Conservation (phyloP, 352 stramenopile species). For the Phytophthora agathidicida region DNA sequence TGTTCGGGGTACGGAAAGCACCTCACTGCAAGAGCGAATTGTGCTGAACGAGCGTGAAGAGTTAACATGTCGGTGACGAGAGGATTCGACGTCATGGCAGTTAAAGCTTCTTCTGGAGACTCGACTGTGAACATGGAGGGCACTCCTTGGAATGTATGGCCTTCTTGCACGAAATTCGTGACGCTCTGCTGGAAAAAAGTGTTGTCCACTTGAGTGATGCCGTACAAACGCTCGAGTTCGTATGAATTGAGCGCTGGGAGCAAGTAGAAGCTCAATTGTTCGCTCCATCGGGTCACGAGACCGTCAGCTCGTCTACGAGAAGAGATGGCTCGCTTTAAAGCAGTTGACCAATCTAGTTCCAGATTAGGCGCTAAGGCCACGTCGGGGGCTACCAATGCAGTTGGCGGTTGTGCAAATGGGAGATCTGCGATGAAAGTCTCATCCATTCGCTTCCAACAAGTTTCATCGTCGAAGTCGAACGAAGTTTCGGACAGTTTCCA, state of each 20-base stretch:
- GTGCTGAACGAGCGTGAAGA: slow-evolving; percentile 57
- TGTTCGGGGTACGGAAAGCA: slow-evolving; percentile 83
- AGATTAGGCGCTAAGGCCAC: slow-evolving; percentile 26
- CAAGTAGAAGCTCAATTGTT: slow-evolving; percentile 79
- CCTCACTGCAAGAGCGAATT: slow-evolving; percentile 77
- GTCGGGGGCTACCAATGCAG: slow-evolving; percentile 42
- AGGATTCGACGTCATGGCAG: slow-evolving; percentile 46
- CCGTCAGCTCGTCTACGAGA: slow-evolving; percentile 49
- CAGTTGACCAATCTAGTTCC: slow-evolving; percentile 57
- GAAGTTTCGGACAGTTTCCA: slow-evolving; percentile 50
- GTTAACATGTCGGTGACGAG: slow-evolving; percentile 67
- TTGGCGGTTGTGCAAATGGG: slow-evolving; percentile 33
- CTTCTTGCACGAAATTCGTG: slow-evolving; percentile 75
- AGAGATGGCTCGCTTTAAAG: slow-evolving; percentile 47
- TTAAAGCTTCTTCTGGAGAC: slow-evolving; percentile 41
- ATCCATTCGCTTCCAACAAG: slow-evolving; percentile 69
- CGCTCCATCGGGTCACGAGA: slow-evolving; percentile 74
- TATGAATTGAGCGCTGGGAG: slow-evolving; percentile 88
- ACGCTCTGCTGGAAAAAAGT: slow-evolving; percentile 86
- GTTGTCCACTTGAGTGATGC: slow-evolving; percentile 70
- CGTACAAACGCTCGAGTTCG: slow-evolving; percentile 82
- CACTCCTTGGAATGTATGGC: slow-evolving; percentile 89
- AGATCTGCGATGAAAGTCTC: slow-evolving; percentile 51
- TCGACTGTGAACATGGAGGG: slow-evolving; percentile 63
- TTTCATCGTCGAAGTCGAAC: slow-evolving; percentile 68